A percentile compares a stretch with the other conserved stretches of the same genome.
Conservation (phyloP, 1,284 basidiomycete species). For the Schizophyllum amplum region DNA sequence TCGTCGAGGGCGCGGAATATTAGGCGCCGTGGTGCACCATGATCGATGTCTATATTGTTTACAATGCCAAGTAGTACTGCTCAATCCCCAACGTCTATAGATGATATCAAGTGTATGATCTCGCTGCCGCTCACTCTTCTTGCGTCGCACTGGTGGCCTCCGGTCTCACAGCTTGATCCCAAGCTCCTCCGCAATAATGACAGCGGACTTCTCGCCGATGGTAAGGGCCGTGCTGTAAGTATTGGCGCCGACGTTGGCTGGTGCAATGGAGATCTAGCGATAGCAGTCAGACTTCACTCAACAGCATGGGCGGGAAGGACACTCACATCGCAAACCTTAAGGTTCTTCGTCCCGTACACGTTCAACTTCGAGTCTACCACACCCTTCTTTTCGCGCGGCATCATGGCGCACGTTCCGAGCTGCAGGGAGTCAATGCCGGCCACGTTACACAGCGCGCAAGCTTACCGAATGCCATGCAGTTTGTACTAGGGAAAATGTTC, state of each 20-base stretch:
- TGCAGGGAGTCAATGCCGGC: constrained; percentile 13
- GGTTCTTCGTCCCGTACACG: constrained; percentile 50
- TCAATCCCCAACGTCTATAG: too few relatives aligned
- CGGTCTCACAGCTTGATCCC: constrained; percentile 7
- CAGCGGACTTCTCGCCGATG: constrained; percentile 19
- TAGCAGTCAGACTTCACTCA: too few relatives aligned
- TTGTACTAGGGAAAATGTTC: constrained; percentile 23
- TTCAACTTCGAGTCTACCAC: constrained; percentile 55
- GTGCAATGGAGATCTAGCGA: constrained; percentile 24
- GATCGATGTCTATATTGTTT: too few relatives aligned
- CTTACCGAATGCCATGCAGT: constrained; percentile 52
- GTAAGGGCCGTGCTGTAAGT: constrained; percentile 16
- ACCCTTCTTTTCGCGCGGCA: constrained; percentile 43
- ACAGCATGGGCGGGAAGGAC: background rate
- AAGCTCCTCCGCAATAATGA: constrained; percentile 20
- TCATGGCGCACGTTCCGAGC: constrained; percentile 66
- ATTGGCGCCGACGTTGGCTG: constrained; percentile 22
- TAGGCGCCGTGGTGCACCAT: too few relatives aligned
- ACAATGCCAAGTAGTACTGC: too few relatives aligned
- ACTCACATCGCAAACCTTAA: constrained; percentile 36
- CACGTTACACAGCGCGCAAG: background rate
- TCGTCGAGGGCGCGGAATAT: too few relatives aligned
- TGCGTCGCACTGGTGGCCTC: too few relatives aligned
- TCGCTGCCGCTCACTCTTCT: too few relatives aligned
- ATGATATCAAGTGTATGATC: too few relatives aligned